Evolutionary conservation across 257 asterid species (phyloP).

Genomic region (Striga asiatica): DNA sequence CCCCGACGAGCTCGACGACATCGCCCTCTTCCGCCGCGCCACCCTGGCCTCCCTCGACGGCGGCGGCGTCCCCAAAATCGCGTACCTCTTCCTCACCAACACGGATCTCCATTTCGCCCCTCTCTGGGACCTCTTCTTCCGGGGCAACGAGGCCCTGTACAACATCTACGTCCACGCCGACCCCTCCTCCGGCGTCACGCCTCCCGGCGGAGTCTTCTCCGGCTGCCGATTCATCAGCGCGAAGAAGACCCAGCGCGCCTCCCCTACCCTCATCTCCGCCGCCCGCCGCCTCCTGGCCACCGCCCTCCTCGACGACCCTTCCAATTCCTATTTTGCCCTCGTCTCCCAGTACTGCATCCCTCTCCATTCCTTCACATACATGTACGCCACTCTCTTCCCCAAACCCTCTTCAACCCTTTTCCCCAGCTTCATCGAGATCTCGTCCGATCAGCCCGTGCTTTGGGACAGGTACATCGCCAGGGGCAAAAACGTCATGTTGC

Average conservation of each 20-base stretch:
- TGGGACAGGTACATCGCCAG: slow-evolving; percentile 50
- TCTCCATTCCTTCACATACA: slow-evolving; percentile 42
- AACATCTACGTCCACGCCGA: slow-evolving; percentile 66
- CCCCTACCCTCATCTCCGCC: slow-evolving; percentile 67
- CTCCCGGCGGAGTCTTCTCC: slow-evolving; percentile 48
- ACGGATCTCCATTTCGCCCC: slow-evolving; percentile 62
- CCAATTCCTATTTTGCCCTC: slow-evolving; percentile 50
- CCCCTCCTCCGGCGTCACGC: slow-evolving; percentile 27
- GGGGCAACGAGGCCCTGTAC: slow-evolving; percentile 17
- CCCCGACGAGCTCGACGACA: slow-evolving; percentile 61
- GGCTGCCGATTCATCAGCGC: slow-evolving; percentile 42
- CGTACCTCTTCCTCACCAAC: slow-evolving; percentile 64
- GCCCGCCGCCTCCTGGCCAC: slow-evolving; percentile 73
- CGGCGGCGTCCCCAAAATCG: slow-evolving; percentile 43
- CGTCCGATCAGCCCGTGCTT: slow-evolving; percentile 34
- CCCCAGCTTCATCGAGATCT: slow-evolving; percentile 69
- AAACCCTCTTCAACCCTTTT: slow-evolving; percentile 11
- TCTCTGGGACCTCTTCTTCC: slow-evolving; percentile 55
- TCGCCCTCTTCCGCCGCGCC: slow-evolving; percentile 55
- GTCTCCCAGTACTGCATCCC: slow-evolving; percentile 66
- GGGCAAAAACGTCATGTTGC: slow-evolving; percentile 48
- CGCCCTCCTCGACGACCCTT: slow-evolving; percentile 54
- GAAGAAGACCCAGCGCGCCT: slow-evolving; percentile 38
- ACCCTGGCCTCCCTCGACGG: slow-evolving; percentile 24
- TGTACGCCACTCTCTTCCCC: slow-evolving; percentile 34